Base-by-base conservation (phyloP, 2,329 filamentous ascomycete species). In the Cordyceps cicadae region DNA sequence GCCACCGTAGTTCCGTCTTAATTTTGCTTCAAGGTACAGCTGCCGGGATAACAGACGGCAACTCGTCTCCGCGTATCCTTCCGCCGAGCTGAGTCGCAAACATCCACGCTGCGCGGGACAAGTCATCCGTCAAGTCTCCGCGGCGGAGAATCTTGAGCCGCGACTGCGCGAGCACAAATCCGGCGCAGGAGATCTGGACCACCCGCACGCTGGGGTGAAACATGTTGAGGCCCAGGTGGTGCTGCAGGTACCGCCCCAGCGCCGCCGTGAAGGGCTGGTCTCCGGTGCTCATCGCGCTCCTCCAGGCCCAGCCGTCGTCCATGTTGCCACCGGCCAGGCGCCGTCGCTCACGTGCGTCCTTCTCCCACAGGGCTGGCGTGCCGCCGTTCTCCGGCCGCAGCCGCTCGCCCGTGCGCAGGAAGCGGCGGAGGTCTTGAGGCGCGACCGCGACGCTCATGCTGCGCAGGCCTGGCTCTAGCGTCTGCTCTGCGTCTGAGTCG, bases 301-400 rank as follows among this genome's bases (percentile, higher is more conserved):
- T 72, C 81, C 81, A 83, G 3, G 67, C 73, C 81, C 81, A 83
- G 3, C 81, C 80, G 59, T 83, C 79, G 62, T 83, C 80, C 9
- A 72, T 68, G 60, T 77, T 74, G 12, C 72, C 72, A 0, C 80
- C 79, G 1, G 79, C 79, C 1, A 82, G 69, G 50, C 71, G 75
- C n/a, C 76, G 73, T 3, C 79, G 74, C 56, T 77, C 74, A 15
- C 71, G 70, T 1, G 63, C 26, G 49, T 77, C 72, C 7, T 64
- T 66, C 32, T 71, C 66, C 72, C 71, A 76, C 3, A 61, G 59
- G 2, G 63, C 63, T 1, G 60, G 60, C 11, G 46, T 24, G 63
- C 43, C 29, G 41, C 14, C 50, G 41, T 24, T 39, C 41, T 64
- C 52, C 51, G 62, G 11, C 51, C 59, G 56, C n/a, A 69, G 54